phyloP scores from a whole-genome alignment of 495 filamentous ascomycete species.

The Chaetomium cochliodes region DNA sequence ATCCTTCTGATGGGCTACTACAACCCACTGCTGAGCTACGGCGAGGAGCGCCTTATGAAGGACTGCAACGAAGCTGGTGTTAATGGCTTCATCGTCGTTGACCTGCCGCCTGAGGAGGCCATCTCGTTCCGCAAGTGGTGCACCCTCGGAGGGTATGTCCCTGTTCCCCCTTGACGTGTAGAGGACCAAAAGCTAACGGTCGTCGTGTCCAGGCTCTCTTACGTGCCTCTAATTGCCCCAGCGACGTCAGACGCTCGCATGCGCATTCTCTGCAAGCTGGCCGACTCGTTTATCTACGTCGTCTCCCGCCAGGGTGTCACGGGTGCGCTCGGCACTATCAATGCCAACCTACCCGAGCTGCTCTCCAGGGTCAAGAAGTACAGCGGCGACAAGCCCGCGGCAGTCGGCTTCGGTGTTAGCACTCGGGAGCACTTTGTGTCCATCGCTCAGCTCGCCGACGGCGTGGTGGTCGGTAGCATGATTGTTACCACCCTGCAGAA shows the following conservation, averaged over 20 bases:
- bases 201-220: conserved; percentile 61
- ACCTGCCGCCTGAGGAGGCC: conserved; percentile 95
- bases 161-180: no score
- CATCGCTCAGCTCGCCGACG: conserved; percentile 80
- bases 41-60: conserved; percentile 80
- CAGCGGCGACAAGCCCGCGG: conserved; percentile 85
- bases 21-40: conserved; percentile 90
- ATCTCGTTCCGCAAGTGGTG: conserved; percentile 86
- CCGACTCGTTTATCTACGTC: conserved; percentile 99
- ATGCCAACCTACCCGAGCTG: conserved; percentile 73
- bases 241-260: conserved; percentile 89
- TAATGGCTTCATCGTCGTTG: conserved; percentile 97
- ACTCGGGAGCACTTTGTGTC: conserved; percentile 90
- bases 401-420: conserved; percentile 93
- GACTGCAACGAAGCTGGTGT: conserved; percentile 85
- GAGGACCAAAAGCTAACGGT: conserved; percentile 13
- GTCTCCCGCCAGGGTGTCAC: conserved; percentile 98
- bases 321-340: conserved; percentile 80
- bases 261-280: conserved; percentile 93
- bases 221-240: conserved; percentile 92
- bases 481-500: conserved; percentile 77
- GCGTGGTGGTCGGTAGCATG: conserved; percentile 96
- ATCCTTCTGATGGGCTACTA: conserved; percentile 98
- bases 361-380: conserved; percentile 84
- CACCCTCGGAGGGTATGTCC: conserved; percentile 63